Base-by-base conservation (phyloP, 2,329 filamentous ascomycete species). In the Colletotrichum magnum region DNA sequence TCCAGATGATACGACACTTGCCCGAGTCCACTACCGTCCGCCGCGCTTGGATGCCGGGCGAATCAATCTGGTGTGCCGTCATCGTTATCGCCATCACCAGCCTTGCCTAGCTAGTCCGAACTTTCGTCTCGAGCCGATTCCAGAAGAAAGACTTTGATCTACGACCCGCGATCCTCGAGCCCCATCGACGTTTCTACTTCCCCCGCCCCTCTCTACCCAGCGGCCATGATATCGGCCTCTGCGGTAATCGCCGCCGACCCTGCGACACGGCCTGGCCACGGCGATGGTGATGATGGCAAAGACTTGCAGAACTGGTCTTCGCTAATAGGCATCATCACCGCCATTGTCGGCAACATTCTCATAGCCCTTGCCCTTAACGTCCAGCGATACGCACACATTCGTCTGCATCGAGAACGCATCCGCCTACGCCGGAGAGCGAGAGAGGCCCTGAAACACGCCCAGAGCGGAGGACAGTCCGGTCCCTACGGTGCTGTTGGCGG, bases 311-410 rank as follows among this genome's bases (percentile, higher is more conserved):
- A 91, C 79, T 98, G 95, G 95, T 97, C 94, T 54, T 97, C 94
- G 28, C 85, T 98, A 62, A 98, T 99, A 77, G 96, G 96, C 74
- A 98, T 99, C 76, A 82, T 95, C 62, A 97, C 95, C 3, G 95
- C 96, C 58, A 97, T 99, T 76, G 88, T 92, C 59, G 96, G 96
- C 64, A 99, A 99, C 76, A 85, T 98, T 41, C 87, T 99, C 61
- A 98, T 99, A 73, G 97, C 95, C 1, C 90, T 99, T 72, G 96
- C 96, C 13, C 89, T 99, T 70, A 99, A 99, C 78, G 95, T 97
- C 58, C 96, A 99, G 81, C 90, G 96, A 73, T 98, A 98, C 79
- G 95, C 96, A 41, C 96, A 99, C 78, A 94, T 96, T 66, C 89
- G 92, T 65, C 87, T 99, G 71, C 90, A 94, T 71, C 87, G 91